Evolutionary conservation across 139 green algal species (phyloP).

Genomic region (Chlorella vulgaris): DNA sequence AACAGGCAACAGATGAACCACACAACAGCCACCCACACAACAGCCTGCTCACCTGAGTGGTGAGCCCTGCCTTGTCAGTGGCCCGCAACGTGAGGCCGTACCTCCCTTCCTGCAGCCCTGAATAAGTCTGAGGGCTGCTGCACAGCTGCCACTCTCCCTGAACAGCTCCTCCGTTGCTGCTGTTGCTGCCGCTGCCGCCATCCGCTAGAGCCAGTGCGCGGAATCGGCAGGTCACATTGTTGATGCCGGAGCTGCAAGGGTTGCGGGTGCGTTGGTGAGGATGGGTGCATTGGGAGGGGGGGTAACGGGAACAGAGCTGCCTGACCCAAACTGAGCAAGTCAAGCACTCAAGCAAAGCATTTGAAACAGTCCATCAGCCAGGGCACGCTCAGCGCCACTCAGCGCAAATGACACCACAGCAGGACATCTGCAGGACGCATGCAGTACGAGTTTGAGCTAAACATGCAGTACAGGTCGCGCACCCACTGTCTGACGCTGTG

Average conservation of each 20-base stretch:
- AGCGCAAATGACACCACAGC: no score
- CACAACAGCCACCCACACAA: background rate
- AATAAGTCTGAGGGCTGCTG: slow-evolving; percentile 35
- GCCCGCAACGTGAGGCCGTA: slow-evolving; percentile 41
- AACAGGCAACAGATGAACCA: no score
- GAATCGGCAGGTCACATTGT: slow-evolving; percentile 44
- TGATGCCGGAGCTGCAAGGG: slow-evolving; percentile 24
- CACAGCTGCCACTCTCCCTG: slow-evolving; percentile 26
- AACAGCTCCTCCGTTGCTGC: background rate
- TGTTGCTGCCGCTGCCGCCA: background rate
- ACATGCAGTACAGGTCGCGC: background rate
- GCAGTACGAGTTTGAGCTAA: no score
- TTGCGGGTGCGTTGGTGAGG: background rate
- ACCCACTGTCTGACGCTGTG: slow-evolving; percentile 20
- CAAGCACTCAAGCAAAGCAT: no score
- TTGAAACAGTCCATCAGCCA: no score
- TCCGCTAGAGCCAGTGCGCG: background rate
- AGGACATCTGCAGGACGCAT: background rate
- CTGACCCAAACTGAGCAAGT: no score
- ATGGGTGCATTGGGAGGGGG: background rate
- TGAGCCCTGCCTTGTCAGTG: slow-evolving; percentile 30
- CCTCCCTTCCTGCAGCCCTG: slow-evolving; percentile 27
- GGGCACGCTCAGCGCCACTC: no score
- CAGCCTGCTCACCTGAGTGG: background rate
- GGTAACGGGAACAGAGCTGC: no score